Evolutionary conservation across 1,284 basidiomycete species (phyloP).

Genomic region (Grifola frondosa): DNA sequence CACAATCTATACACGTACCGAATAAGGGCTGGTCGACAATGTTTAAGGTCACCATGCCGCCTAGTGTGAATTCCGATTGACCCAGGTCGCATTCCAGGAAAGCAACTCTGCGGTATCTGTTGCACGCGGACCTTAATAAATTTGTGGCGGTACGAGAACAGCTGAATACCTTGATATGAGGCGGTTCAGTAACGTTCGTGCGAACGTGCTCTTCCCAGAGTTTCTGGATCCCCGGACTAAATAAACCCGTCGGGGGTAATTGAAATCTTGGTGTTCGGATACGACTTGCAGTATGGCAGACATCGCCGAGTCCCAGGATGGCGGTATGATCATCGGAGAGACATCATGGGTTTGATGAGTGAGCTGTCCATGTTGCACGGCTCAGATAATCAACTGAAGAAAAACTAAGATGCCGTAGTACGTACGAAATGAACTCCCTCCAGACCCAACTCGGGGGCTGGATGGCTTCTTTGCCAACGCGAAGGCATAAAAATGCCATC

Average conservation of each 20-base stretch:
- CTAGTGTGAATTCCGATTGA: constrained; percentile 91
- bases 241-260: constrained; percentile 32
- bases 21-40: constrained; percentile 68
- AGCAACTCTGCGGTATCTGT: constrained; percentile 73
- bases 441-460: constrained; percentile 40
- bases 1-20: constrained; percentile 57
- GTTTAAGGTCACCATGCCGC: constrained; percentile 82
- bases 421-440: constrained; percentile 57
- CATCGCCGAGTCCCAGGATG: constrained; percentile 60
- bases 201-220: constrained; percentile 88
- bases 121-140: constrained; percentile 8
- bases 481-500: constrained; percentile 55
- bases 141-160: too few relatives aligned
- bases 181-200: constrained; percentile 72
- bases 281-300: background rate
- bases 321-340: constrained; percentile 48
- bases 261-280: background rate
- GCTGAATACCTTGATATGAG: constrained; percentile 53
- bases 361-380: constrained; percentile 35
- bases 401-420: constrained; percentile 10
- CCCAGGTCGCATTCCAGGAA: constrained; percentile 93
- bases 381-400: constrained; percentile 1
- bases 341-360: constrained; percentile 42
- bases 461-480: constrained; percentile 32
- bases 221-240: constrained; percentile 86